Base-by-base conservation (phyloP, 371 early-diverging fungal species). In the Syncephalastrum racemosum region DNA sequence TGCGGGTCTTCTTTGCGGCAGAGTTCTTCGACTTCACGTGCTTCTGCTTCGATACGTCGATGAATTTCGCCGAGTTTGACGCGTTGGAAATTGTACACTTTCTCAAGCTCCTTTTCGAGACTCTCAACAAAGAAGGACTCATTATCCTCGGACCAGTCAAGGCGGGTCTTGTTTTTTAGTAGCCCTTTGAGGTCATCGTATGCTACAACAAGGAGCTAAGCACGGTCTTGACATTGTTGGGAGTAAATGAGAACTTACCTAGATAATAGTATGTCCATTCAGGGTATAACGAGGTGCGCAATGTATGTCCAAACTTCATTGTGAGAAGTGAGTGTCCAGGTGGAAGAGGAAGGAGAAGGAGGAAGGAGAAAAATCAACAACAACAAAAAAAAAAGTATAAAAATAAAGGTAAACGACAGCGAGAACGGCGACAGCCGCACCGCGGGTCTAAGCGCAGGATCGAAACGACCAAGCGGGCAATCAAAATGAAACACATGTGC, bases 291-390 rank as follows among this genome's bases (percentile, higher is more conserved):
- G 87, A 82, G 16, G 84, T 83, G 57, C 80, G 74, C 24, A 96
- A 76, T 60, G 92, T 90, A 59, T 89, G 85, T 24, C 91, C 93
- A 75, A 95, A 97, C 83, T 94, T 93, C 97, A 97, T 97, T 41
- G 39, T 49, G 53, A n/a, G 12, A 54, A 53, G 43, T 27, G 40
- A 44, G 46, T 7, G 41, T 24, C n/a, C 36, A n/a, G 54, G 45
- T 42, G 54, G 18, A 41, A 20, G 49, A 31, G 24, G 14, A 55
- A 54, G 47, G 53, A 54, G 20, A 42, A 36, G 56, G 24, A 50
- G 53, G 56, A 49, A 44, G 46, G 44, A 36, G n/a, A 50, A 39
- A 47, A 48, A 43, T 46, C 49, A 50, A 25, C 31, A 20, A 10
- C 13, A 41, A 18, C 12, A 12, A 0, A 25, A 54, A n/a, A 46